Base-by-base conservation (phyloP, 345 rosid genomes). In the Citrus trifoliata region DNA sequence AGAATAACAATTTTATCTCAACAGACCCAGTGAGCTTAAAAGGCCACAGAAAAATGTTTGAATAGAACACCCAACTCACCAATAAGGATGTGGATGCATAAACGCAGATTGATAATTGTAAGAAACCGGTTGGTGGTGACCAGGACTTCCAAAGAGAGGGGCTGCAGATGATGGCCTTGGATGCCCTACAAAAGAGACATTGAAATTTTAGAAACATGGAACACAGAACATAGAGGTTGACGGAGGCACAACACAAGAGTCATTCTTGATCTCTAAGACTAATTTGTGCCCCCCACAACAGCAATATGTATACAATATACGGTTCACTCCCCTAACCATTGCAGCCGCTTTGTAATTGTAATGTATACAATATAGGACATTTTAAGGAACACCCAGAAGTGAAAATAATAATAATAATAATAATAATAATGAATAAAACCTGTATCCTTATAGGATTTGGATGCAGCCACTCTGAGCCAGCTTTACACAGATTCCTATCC, bases 31-130 rank as follows among this genome's bases (percentile, higher is more conserved):
- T 25, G 27, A 53, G 9, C 30, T 35, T 30, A 10, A 21, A 70
- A 70, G 10, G 64, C 38, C 19, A 55, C 19, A 27, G n/a, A 71
- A 64, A 42, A 53, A 56, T 19, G 35, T 48, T 32, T 35, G 22
- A 19, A 33, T 46, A 24, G 51, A 70, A 70, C 4, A 65, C 10
- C 56, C 61, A 42, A 72, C 82, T 75, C 67, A 85, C 86, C 84
- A 82, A 63, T 79, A 83, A 55, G 80, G 82, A 78, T 53, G 58
- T 5, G 80, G 84, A 73, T 78, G 79, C 21, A 81, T 27, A 38
- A 73, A 32, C n/a, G 84, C 84, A 59, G 78, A 73, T 42, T 79
- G 82, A 75, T 81, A 81, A 59, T 80, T 71, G 55, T 72, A 81
- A 67, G 87, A 72, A 51, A 56, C 46, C 1, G 73, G 80, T 30